Percentiles rank a stretch among this genome's conserved stretches.
Evolutionary conservation across 805 yeast species (phyloP).

Genomic region (Schwanniomyces pseudopolymorphus): DNA sequence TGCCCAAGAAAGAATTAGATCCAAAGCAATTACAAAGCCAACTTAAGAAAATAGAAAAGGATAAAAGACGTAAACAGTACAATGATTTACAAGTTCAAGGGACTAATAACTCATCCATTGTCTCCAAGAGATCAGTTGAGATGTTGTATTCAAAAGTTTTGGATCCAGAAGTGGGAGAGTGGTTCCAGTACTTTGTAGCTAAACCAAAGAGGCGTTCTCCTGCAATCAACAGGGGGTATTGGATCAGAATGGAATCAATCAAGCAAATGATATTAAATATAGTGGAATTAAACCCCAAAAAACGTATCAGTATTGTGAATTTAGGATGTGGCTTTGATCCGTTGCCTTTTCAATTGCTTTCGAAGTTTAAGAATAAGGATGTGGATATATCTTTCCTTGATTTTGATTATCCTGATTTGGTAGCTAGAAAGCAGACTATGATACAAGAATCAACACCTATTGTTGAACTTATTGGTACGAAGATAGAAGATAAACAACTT

Average conservation of each 20-base stretch:
- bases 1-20: conserved; percentile 1
- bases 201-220: conserved; percentile 72
- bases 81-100: conserved; percentile 77
- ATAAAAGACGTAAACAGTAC: conserved; percentile 45
- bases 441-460: conserved; percentile 51
- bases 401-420: conserved; percentile 73
- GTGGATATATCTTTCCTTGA: conserved; percentile 54
- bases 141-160: conserved; percentile 45
- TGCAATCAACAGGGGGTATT: conserved; percentile 78
- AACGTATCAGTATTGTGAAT: conserved; percentile 47
- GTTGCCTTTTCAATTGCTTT: conserved; percentile 38
- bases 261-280: conserved; percentile 51
- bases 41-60: conserved; percentile 41
- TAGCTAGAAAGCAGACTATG: conserved; percentile 53
- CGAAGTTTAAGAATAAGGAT: conserved; percentile 25
- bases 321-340: conserved; percentile 75
- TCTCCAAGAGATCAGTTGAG: conserved; percentile 80
- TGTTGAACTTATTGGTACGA: conserved; percentile 41
- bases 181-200: conserved; percentile 67
- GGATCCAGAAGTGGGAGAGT: conserved; percentile 38
- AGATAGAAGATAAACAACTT: conserved; percentile 4
- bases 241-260: conserved; percentile 76
- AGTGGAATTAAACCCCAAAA: conserved; percentile 21
- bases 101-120: conserved; percentile 80
- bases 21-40: conserved; percentile 23